Evolutionary conservation across 768 basidiomycete genomes (phyloP).

Genomic region (Leccinellum luteum): DNA sequence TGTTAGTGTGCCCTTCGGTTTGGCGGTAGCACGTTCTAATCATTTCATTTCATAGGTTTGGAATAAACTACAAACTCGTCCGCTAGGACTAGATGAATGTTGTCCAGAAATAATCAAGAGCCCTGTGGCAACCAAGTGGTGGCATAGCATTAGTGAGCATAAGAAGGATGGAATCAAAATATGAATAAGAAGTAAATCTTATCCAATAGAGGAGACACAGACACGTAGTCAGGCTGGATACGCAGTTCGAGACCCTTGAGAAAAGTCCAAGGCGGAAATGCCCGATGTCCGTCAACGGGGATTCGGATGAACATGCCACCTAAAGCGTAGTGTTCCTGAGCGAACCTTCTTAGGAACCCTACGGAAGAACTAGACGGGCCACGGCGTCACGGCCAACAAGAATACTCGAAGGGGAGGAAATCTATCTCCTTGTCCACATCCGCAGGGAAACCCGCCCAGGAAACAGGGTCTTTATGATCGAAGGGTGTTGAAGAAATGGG

Average conservation of each 20-base stretch:
- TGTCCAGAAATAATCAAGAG: neutral
- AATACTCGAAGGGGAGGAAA: neutral
- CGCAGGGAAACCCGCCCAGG: neutral
- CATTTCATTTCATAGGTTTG: neutral
- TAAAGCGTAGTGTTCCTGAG: neutral
- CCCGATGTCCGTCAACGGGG: neutral
- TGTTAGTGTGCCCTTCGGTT: too few species aligned
- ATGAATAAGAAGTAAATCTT: neutral
- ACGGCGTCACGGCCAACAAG: neutral
- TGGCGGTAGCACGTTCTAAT: neutral
- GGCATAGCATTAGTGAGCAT: neutral
- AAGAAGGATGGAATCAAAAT: neutral
- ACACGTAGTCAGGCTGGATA: neutral
- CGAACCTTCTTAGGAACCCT: neutral
- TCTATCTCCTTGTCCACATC: neutral
- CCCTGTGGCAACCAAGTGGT: neutral
- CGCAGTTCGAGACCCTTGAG: neutral
- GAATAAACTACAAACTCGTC: neutral
- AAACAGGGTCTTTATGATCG: neutral
- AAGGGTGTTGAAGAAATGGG: neutral
- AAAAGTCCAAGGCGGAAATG: neutral
- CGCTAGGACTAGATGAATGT: neutral
- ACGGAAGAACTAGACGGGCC: neutral
- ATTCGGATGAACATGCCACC: neutral
- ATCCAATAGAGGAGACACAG: neutral